These are phyloP conservation scores for Thuja plicata DNA, from an alignment of 83 land plant genomes.

Conservation along the genomic window DNA sequence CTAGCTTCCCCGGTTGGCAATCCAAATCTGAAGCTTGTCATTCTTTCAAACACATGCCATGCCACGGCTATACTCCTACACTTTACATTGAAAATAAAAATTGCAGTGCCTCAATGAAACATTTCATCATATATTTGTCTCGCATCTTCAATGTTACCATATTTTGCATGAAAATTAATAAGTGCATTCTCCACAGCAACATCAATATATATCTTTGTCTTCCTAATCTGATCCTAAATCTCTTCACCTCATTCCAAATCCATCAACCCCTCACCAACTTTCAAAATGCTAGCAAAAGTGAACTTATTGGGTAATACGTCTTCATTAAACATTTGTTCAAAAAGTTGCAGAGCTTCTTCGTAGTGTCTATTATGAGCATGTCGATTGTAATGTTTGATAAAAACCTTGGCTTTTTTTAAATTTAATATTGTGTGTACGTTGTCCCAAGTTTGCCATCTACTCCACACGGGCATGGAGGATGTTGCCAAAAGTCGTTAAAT, in stretches of 20 bases:
- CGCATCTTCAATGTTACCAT: slow-evolving; percentile 14
- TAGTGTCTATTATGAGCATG: not conserved
- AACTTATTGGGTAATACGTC: not conserved
- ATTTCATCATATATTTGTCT: slow-evolving; percentile 18
- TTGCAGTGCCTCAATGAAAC: not conserved
- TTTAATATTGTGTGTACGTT: too few relatives aligned
- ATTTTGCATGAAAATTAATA: slow-evolving; percentile 18
- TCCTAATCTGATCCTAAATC: not conserved
- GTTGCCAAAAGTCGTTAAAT: too few relatives aligned
- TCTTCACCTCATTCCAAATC: not conserved
- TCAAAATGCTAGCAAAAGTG: not conserved
- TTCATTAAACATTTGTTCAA: not conserved
- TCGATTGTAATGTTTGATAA: too few relatives aligned
- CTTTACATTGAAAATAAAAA: not conserved
- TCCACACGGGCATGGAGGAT: too few relatives aligned
- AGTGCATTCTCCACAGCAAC: slow-evolving; percentile 22
- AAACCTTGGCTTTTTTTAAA: too few relatives aligned
- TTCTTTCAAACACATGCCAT: slow-evolving; percentile 14
- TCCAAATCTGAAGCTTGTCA: not conserved
- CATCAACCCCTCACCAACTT: not conserved
- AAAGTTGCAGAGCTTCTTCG: not conserved
- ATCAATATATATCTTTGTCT: slow-evolving; percentile 6
- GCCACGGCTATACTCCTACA: not conserved
- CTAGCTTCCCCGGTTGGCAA: not conserved
- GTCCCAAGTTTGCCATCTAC: too few relatives aligned